Percentiles rank a stretch among this genome's conserved stretches.
These are phyloP conservation scores for Yamadazyma paraphyllophila DNA, from an alignment of 805 yeast species.

Conservation along the genomic window DNA sequence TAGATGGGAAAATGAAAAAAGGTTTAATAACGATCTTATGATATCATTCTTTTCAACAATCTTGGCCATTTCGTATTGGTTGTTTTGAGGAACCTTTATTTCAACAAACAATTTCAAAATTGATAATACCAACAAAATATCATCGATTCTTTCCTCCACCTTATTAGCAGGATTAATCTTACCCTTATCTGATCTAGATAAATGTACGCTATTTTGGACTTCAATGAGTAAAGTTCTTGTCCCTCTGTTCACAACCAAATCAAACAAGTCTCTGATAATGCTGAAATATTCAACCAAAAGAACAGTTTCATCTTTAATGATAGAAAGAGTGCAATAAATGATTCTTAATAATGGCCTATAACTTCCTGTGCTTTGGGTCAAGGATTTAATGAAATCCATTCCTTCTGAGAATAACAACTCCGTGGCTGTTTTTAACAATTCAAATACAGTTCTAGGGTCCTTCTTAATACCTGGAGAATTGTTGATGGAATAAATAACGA, in stretches of 20 bases:
- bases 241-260: conserved; percentile 62
- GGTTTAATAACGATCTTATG: conserved; percentile 56
- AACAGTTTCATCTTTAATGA: conserved; percentile 40
- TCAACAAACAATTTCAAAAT: conserved; percentile 58
- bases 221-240: conserved; percentile 57
- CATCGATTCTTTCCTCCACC: conserved; percentile 57
- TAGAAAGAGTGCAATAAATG: conserved; percentile 46
- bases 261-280: conserved; percentile 56
- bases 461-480: conserved; percentile 23
- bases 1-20: conserved; percentile 67
- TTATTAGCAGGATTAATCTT: conserved; percentile 24
- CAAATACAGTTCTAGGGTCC: conserved; percentile 35
- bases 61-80: conserved; percentile 50
- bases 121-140: conserved; percentile 59
- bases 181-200: conserved; percentile 32
- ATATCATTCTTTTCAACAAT: conserved; percentile 58
- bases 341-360: conserved; percentile 65
- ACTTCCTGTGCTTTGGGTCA: conserved; percentile 39
- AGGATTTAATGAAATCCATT: conserved; percentile 44
- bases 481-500: conserved; percentile 44
- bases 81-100: conserved; percentile 45
- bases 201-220: conserved; percentile 55
- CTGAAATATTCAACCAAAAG: conserved; percentile 47
- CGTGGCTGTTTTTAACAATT: conserved; percentile 42
- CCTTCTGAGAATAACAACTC: conserved; percentile 49